A percentile compares a stretch with the other conserved stretches of the same genome.
phyloP scores from a whole-genome alignment of 345 rosid genomes.

The Anacardium occidentale region DNA sequence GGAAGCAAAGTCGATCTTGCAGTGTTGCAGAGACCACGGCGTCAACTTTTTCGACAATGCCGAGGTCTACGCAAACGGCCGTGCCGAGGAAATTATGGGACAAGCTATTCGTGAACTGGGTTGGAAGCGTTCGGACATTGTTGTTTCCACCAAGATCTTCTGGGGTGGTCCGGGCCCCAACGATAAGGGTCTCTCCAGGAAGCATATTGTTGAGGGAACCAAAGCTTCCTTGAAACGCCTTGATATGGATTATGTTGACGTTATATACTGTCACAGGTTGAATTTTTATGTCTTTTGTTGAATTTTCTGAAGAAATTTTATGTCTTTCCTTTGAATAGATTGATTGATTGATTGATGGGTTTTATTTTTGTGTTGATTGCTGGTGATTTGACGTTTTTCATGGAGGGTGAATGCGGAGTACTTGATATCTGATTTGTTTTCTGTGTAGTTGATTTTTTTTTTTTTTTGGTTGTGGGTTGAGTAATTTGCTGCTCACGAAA shows the following conservation, averaged over 20 bases:
- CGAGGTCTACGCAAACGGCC: constrained; percentile 94
- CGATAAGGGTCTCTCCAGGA: constrained; percentile 85
- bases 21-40: constrained; percentile 86
- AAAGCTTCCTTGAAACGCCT: constrained; percentile 88
- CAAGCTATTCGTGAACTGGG: constrained; percentile 97
- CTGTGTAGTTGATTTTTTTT: background rate
- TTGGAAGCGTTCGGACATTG: constrained; percentile 91
- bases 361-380: background rate
- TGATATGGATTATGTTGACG: constrained; percentile 89
- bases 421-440: background rate
- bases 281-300: background rate
- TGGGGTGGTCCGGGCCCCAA: constrained; percentile 99
- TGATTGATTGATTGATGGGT: background rate
- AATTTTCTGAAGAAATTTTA: background rate
- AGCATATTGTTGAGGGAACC: constrained; percentile 92
- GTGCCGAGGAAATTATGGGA: constrained; percentile 99
- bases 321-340: background rate
- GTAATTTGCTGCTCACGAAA: background rate
- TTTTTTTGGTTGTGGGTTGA: background rate
- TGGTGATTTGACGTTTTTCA: background rate
- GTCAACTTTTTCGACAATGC: constrained; percentile 99
- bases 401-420: background rate
- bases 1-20: constrained; percentile 87
- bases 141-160: constrained; percentile 92
- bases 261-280: constrained; percentile 82